phyloP scores from a whole-genome alignment of 192 early-diverging fungal genomes.

The Coemansia biformis region DNA sequence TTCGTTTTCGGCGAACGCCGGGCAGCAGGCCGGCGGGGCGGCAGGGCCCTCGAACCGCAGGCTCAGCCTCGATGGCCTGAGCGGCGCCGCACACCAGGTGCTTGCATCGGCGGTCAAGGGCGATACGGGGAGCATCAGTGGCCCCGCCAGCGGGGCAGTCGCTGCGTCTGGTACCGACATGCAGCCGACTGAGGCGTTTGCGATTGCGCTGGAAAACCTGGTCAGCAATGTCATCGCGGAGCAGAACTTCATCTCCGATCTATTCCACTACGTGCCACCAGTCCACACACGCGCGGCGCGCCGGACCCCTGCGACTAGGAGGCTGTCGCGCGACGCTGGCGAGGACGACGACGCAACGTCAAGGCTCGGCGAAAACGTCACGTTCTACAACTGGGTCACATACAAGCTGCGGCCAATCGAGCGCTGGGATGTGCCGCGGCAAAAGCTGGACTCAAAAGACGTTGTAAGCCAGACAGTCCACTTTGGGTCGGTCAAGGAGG shows the following conservation, averaged over 20 bases:
- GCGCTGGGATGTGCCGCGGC: slow-evolving; percentile 30
- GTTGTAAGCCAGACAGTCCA: slow-evolving; percentile 39
- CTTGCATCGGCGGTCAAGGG: slow-evolving; percentile 26
- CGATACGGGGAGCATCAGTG: slow-evolving; percentile 2
- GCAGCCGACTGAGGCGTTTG: slow-evolving; percentile 42
- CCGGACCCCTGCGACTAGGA: not conserved
- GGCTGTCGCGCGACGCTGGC: not conserved
- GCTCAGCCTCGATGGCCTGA: slow-evolving; percentile 38
- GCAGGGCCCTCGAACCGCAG: slow-evolving; percentile 19
- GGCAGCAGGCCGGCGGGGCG: slow-evolving; percentile 2
- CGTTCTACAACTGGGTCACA: slow-evolving; percentile 49
- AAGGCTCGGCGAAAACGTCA: slow-evolving; percentile 25
- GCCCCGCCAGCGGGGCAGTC: not conserved
- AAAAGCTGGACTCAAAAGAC: slow-evolving; percentile 39
- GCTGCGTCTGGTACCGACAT: slow-evolving; percentile 14
- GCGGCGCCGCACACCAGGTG: slow-evolving; percentile 36
- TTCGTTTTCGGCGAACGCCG: slow-evolving; percentile 28
- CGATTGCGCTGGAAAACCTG: slow-evolving; percentile 47
- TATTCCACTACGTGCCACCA: slow-evolving; percentile 66
- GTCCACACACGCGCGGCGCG: slow-evolving; percentile 33
- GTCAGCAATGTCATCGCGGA: slow-evolving; percentile 69
- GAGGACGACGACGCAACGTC: slow-evolving; percentile 7
- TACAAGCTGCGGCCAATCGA: slow-evolving; percentile 35
- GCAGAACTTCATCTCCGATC: slow-evolving; percentile 87
- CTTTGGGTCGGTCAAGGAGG: slow-evolving; percentile 47